Evolutionary conservation across 139 green algal species (phyloP).

Genomic region (Spirogloea muscicola): DNA sequence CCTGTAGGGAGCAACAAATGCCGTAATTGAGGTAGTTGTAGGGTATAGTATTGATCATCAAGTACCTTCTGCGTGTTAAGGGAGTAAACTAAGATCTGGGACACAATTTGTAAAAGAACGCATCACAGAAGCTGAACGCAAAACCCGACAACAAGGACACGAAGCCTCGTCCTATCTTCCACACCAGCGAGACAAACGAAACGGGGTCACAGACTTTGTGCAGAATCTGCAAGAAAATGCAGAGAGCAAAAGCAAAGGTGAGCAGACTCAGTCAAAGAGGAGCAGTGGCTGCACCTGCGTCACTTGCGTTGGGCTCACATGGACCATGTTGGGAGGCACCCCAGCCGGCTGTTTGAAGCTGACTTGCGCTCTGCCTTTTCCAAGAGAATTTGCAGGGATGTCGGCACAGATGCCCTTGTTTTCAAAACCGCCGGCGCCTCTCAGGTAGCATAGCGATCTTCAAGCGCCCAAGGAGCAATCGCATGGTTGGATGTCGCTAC

Average conservation of each 20-base stretch:
- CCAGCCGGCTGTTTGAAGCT: neutral
- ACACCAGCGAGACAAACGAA: no score
- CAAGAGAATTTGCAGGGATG: neutral
- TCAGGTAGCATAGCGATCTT: slow-evolving; percentile 43
- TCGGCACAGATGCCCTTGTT: neutral
- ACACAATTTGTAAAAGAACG: neutral
- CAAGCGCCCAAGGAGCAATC: slow-evolving; percentile 33
- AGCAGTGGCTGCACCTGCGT: neutral
- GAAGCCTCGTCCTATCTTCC: no score
- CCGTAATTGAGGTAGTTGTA: no score
- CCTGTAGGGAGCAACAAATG: slow-evolving; percentile 29
- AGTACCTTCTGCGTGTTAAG: no score
- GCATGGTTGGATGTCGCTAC: slow-evolving; percentile 50
- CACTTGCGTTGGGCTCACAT: no score
- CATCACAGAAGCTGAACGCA: neutral
- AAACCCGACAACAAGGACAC: neutral
- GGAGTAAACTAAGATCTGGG: neutral
- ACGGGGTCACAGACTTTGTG: no score
- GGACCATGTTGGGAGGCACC: no score
- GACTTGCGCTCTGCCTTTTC: neutral
- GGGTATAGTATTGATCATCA: no score
- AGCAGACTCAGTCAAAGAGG: neutral
- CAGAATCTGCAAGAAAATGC: no score
- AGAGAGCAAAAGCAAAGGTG: neutral
- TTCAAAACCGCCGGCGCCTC: slow-evolving; percentile 27